Conservation (phyloP, 192 early-diverging fungal genomes). For the Coemansia erecta region DNA sequence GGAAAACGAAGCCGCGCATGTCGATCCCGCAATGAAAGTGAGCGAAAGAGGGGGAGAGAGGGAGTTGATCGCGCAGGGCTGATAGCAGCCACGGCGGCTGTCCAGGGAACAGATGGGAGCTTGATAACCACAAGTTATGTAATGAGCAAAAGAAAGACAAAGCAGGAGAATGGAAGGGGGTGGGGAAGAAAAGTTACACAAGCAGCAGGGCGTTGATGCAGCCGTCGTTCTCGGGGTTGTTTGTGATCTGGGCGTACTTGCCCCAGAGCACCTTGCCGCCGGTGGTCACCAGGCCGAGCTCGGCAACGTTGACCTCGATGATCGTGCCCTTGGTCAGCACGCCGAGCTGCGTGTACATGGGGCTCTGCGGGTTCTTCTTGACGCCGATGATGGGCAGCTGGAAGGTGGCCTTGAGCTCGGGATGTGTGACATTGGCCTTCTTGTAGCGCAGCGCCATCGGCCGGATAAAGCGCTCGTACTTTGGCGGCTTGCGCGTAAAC, state of each 20-base stretch:
- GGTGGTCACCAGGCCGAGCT: slow-evolving; percentile 95
- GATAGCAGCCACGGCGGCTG: too few species aligned
- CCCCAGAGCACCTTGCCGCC: slow-evolving; percentile 99
- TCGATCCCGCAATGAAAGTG: too few species aligned
- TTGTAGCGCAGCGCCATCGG: slow-evolving; percentile 98
- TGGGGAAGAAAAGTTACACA: slow-evolving; percentile 65
- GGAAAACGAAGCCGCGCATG: too few species aligned
- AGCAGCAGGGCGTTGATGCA: slow-evolving; percentile 92
- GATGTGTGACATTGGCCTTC: slow-evolving; percentile 98
- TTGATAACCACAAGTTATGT: not conserved
- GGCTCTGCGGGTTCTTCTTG: slow-evolving; percentile 97
- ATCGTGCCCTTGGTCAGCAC: slow-evolving; percentile 99
- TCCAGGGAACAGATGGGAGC: not conserved
- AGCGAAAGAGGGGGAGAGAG: too few species aligned
- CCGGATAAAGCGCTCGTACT: slow-evolving; percentile 98
- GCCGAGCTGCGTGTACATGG: slow-evolving; percentile 94
- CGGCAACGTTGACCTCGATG: slow-evolving; percentile 92
- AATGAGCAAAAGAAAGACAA: slow-evolving; percentile 3
- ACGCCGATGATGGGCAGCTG: slow-evolving; percentile 94
- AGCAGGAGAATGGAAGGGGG: not conserved
- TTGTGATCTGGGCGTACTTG: slow-evolving; percentile 92
- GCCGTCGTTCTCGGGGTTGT: slow-evolving; percentile 98
- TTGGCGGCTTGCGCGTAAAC: slow-evolving; percentile 98
- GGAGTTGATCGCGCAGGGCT: too few species aligned
- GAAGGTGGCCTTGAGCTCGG: slow-evolving; percentile 97